Conservation (phyloP, 2,329 filamentous ascomycete genomes). For the Hirsutella rhossiliensis region DNA sequence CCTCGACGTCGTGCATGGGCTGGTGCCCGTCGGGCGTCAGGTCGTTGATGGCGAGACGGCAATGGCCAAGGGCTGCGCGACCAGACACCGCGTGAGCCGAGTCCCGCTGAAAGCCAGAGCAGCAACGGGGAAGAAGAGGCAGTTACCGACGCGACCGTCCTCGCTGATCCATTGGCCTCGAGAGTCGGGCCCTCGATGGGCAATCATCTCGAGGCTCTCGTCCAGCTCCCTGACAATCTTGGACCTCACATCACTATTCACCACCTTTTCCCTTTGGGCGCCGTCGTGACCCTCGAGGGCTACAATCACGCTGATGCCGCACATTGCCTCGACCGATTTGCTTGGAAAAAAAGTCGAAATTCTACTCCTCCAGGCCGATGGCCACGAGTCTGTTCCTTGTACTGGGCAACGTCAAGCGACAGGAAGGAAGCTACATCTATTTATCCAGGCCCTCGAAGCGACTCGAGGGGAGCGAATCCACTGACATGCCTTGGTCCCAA, state of each 20-base stretch:
- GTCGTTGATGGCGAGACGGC: conserved; percentile 41
- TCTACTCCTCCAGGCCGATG: too few species aligned
- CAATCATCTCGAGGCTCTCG: background rate
- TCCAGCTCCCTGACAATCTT: background rate
- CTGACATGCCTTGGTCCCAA: too few species aligned
- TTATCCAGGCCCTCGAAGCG: too few species aligned
- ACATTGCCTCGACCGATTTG: too few species aligned
- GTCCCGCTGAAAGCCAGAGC: background rate
- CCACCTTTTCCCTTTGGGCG: background rate
- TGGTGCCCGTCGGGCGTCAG: conserved; percentile 32
- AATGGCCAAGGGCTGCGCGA: conserved; percentile 26
- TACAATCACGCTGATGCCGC: background rate
- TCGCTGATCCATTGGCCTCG: background rate
- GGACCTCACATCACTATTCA: background rate
- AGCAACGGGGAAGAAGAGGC: background rate
- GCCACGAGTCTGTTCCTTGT: too few species aligned
- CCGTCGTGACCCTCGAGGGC: background rate
- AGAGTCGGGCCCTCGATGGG: background rate
- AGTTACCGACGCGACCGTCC: background rate
- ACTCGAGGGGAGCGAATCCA: too few species aligned
- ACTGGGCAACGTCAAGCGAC: too few species aligned
- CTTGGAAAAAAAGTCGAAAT: too few species aligned
- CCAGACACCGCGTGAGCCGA: background rate
- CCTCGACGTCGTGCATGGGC: conserved; percentile 28
- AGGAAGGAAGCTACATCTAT: too few species aligned